These are phyloP conservation scores for Pontederia crassipes DNA, from an alignment of 176 grass and related monocot genomes.

Conservation along the genomic window DNA sequence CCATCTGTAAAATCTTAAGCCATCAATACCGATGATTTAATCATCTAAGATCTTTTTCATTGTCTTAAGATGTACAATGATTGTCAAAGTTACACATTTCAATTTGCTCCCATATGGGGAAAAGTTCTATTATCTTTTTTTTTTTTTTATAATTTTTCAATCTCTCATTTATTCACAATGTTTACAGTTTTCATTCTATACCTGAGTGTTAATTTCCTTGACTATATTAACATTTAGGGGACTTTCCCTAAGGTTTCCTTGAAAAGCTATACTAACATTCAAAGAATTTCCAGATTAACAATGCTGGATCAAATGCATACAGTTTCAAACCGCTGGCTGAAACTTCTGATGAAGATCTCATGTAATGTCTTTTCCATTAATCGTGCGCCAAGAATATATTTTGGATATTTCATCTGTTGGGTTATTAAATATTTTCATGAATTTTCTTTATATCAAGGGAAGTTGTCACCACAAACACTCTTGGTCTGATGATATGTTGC, in stretches of 20 bases:
- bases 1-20: too few species aligned
- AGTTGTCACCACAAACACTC: conserved; percentile 90
- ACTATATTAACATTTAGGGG: not conserved
- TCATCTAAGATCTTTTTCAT: too few species aligned
- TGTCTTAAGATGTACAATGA: too few species aligned
- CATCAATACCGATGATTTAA: too few species aligned
- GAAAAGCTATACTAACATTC: not conserved
- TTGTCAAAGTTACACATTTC: too few species aligned
- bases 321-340: conserved; percentile 81
- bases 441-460: conserved; percentile 40
- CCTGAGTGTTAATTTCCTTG: too few species aligned
- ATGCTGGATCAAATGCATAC: conserved; percentile 99
- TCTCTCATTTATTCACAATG: too few species aligned
- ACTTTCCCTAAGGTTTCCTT: not conserved
- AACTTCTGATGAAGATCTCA: conserved; percentile 89
- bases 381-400: conserved; percentile 1
- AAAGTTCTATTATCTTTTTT: too few species aligned
- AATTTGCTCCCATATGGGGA: too few species aligned
- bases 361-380: conserved; percentile 40
- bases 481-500: conserved; percentile 93
- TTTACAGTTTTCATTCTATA: too few species aligned
- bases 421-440: not conserved
- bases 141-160: too few species aligned
- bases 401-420: conserved; percentile 1
- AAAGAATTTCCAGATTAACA: conserved; percentile 61